Conservation (phyloP, 1,284 basidiomycete genomes). For the Irpex lacteus region DNA sequence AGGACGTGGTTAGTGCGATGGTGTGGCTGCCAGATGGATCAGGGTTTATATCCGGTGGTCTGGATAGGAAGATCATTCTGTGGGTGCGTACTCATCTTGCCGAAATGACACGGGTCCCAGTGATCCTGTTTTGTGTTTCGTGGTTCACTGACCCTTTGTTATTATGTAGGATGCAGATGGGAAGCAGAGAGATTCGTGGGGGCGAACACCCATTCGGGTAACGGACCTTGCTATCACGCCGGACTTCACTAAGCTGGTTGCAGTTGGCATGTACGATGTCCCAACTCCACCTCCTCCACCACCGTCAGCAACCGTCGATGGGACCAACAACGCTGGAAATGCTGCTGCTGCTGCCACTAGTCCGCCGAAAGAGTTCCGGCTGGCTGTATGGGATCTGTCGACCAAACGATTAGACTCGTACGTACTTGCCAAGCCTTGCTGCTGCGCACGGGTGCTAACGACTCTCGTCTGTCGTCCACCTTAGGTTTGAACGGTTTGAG, state of each 20-base stretch:
- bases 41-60: conserved; percentile 87
- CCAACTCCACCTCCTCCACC: conserved; percentile 10
- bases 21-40: conserved; percentile 87
- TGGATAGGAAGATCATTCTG: conserved; percentile 85
- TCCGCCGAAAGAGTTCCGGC: conserved; percentile 52
- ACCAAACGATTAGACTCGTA: conserved; percentile 64
- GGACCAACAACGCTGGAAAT: neutral
- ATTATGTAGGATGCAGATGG: conserved; percentile 68
- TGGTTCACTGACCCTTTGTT: conserved; percentile 1
- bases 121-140: conserved; percentile 4
- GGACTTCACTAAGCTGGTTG: conserved; percentile 80
- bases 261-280: conserved; percentile 68
- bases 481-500: conserved; percentile 64
- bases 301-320: neutral
- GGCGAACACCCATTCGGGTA: conserved; percentile 78
- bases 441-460: conserved; percentile 6
- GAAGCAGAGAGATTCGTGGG: conserved; percentile 67
- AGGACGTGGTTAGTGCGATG: conserved; percentile 83
- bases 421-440: conserved; percentile 29
- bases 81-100: conserved; percentile 63
- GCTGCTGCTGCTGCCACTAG: conserved; percentile 31
- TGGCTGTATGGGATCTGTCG: conserved; percentile 75
- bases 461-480: conserved; percentile 5
- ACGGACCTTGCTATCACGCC: conserved; percentile 87
- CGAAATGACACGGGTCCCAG: neutral